A percentile compares a stretch with the other conserved stretches of the same genome.
phyloP scores from a whole-genome alignment of 2,329 filamentous ascomycete species.

The Celoporthe dispersa region DNA sequence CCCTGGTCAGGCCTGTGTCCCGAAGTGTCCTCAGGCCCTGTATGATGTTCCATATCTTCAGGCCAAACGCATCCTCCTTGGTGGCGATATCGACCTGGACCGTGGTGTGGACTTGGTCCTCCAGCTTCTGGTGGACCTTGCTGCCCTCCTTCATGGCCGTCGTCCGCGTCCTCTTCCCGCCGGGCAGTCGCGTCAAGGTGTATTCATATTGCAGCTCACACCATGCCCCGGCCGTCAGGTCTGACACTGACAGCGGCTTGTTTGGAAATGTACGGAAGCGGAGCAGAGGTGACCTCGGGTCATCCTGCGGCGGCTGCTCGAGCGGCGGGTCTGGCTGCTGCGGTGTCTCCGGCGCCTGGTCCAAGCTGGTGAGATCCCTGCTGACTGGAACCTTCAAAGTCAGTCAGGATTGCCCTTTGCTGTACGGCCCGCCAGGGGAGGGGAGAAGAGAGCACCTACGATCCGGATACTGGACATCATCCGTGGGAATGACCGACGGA shows the following conservation, averaged over 20 bases:
- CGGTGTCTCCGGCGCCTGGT: slow-evolving; percentile 20
- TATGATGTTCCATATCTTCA: slow-evolving; percentile 89
- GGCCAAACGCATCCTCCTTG: slow-evolving; percentile 80
- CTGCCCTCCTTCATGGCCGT: slow-evolving; percentile 83
- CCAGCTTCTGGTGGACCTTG: slow-evolving; percentile 78
- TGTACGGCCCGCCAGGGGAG: background rate
- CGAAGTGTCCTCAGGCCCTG: slow-evolving; percentile 78
- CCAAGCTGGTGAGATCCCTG: slow-evolving; percentile 42
- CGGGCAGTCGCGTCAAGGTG: slow-evolving; percentile 70
- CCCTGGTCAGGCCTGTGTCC: slow-evolving; percentile 72
- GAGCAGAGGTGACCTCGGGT: slow-evolving; percentile 65
- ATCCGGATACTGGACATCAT: slow-evolving; percentile 54
- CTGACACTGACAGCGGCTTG: slow-evolving; percentile 84
- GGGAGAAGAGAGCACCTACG: slow-evolving; percentile 46
- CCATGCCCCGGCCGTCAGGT: slow-evolving; percentile 89
- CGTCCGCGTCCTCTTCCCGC: slow-evolving; percentile 76
- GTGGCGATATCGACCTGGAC: slow-evolving; percentile 73
- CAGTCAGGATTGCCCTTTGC: slow-evolving; percentile 58
- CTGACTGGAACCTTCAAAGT: slow-evolving; percentile 68
- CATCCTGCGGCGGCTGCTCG: slow-evolving; percentile 29
- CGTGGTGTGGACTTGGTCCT: slow-evolving; percentile 81
- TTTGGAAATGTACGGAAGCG: slow-evolving; percentile 78
- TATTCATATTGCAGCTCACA: slow-evolving; percentile 96
- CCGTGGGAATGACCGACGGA: slow-evolving; percentile 24
- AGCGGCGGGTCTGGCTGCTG: slow-evolving; percentile 32